Evolutionary conservation across 768 basidiomycete genomes (phyloP).

Genomic region (Amanita fuliginea): DNA sequence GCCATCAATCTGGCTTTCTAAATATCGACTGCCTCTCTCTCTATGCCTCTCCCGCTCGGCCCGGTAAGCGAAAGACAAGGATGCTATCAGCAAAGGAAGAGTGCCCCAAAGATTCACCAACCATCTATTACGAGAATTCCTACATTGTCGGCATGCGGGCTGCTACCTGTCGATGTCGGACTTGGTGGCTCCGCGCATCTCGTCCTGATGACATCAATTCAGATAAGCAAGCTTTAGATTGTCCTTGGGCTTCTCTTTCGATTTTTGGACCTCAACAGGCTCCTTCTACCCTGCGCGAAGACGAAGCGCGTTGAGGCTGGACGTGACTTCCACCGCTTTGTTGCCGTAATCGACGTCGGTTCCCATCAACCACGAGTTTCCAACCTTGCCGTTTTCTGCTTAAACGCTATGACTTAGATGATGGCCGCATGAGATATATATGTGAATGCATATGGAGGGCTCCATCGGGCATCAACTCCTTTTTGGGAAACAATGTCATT

Average conservation of each 20-base stretch:
- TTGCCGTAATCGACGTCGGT: too few species aligned
- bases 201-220: neutral
- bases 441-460: too few species aligned
- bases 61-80: neutral
- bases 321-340: neutral
- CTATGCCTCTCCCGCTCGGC: neutral
- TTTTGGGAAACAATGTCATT: neutral
- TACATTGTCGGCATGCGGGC: neutral
- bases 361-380: too few species aligned
- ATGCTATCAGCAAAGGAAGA: neutral
- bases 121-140: neutral
- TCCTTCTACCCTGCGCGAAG: neutral
- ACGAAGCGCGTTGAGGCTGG: neutral
- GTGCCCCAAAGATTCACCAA: neutral
- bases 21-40: neutral
- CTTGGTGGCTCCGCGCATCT: neutral
- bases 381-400: too few species aligned
- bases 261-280: neutral
- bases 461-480: too few species aligned
- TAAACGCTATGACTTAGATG: too few species aligned
- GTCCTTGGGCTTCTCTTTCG: neutral
- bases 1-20: neutral
- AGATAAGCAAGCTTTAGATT: neutral
- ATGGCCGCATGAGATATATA: too few species aligned
- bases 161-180: neutral